These are phyloP conservation scores for Ceratocystis diversiconidia DNA, from an alignment of 2,329 filamentous ascomycete species.

Conservation along the genomic window DNA sequence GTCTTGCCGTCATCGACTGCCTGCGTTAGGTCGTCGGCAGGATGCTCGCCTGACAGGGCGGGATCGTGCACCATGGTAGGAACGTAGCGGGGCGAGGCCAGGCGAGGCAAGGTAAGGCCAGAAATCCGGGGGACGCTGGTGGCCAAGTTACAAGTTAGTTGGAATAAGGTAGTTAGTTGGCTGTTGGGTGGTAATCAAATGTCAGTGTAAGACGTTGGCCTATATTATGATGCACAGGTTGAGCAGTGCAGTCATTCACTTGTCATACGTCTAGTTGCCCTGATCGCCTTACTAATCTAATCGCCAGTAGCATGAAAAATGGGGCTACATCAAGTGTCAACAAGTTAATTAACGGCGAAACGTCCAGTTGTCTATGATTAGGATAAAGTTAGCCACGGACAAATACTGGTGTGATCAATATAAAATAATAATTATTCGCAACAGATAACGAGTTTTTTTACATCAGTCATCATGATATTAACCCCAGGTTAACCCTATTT, in stretches of 20 bases:
- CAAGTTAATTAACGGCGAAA: too few relatives aligned
- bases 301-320: neutral
- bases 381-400: too few relatives aligned
- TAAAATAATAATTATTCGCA: neutral
- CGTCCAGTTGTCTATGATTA: too few relatives aligned
- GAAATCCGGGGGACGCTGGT: too few relatives aligned
- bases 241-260: neutral
- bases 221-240: neutral
- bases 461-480: neutral
- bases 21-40: slow-evolving; percentile 10
- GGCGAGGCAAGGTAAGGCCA: neutral
- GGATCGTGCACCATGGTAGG: slow-evolving; percentile 12
- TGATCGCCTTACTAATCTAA: neutral
- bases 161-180: too few relatives aligned
- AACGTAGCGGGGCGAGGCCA: neutral
- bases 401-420: too few relatives aligned
- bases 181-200: too few relatives aligned
- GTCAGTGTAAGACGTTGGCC: neutral
- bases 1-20: slow-evolving; percentile 27
- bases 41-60: slow-evolving; percentile 14
- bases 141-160: too few relatives aligned
- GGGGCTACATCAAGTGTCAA: neutral
- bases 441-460: neutral
- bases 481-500: neutral
- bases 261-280: neutral